Evolutionary conservation across 2,329 filamentous ascomycete species (phyloP).

Genomic region (Scedosporium boydii): DNA sequence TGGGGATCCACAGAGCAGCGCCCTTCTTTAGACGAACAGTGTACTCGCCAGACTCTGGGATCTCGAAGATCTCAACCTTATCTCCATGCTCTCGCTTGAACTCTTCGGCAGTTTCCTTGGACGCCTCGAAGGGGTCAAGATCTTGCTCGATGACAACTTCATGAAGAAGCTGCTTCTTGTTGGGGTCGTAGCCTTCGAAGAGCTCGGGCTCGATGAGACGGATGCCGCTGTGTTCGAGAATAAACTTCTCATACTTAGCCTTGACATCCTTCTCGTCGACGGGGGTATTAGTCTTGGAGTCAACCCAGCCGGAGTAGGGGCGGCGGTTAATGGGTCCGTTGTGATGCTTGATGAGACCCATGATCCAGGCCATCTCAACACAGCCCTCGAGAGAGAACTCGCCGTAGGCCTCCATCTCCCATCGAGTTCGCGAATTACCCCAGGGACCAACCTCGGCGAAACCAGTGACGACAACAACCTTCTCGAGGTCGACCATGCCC

Average conservation of each 20-base stretch:
- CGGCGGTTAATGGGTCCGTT: conserved; percentile 94
- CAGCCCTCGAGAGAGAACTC: conserved; percentile 97
- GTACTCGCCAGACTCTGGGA: conserved; percentile 87
- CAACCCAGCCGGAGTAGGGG: conserved; percentile 94
- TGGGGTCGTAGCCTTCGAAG: conserved; percentile 93
- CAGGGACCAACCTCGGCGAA: conserved; percentile 94
- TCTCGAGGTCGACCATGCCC: conserved; percentile 97
- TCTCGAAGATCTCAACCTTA: conserved; percentile 95
- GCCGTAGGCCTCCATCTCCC: conserved; percentile 98
- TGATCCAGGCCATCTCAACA: conserved; percentile 99
- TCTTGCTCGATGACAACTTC: conserved; percentile 97
- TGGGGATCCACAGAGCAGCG: conserved; percentile 88
- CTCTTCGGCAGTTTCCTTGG: conserved; percentile 93
- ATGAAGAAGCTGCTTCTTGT: conserved; percentile 96
- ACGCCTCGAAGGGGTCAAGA: conserved; percentile 91
- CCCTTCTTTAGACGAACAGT: conserved; percentile 93
- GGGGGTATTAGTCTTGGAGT: conserved; percentile 85
- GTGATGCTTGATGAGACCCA: conserved; percentile 98
- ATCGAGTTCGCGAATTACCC: conserved; percentile 96
- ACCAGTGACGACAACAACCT: conserved; percentile 94
- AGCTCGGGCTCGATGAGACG: conserved; percentile 95
- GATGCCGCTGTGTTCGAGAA: conserved; percentile 93
- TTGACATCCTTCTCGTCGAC: conserved; percentile 98
- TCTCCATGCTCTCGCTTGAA: conserved; percentile 96
- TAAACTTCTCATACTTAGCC: conserved; percentile 92